These are phyloP conservation scores for Metschnikowia aberdeeniae DNA, from an alignment of 805 yeast genomes.

Conservation along the genomic window DNA sequence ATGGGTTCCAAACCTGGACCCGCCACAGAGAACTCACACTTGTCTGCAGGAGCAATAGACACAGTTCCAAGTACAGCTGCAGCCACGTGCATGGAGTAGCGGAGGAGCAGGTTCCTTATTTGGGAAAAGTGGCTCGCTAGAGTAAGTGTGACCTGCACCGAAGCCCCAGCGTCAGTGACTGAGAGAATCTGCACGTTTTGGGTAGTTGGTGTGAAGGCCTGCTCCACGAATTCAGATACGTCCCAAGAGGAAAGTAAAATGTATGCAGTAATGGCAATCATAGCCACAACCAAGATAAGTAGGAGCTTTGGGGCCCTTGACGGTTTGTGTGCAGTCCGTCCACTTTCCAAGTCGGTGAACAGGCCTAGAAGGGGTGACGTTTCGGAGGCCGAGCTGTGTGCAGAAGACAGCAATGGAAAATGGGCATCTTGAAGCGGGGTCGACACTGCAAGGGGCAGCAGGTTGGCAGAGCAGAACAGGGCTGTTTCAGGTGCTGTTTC, in stretches of 20 bases:
- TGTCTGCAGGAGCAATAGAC: slow-evolving; percentile 18
- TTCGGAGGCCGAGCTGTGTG: neutral
- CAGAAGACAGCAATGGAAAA: neutral
- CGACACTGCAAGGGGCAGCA: slow-evolving; percentile 4
- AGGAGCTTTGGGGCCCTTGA: neutral
- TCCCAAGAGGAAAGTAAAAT: neutral
- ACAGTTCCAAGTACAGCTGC: slow-evolving; percentile 24
- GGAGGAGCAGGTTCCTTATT: slow-evolving; percentile 21
- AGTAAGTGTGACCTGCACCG: slow-evolving; percentile 25
- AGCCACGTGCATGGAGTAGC: slow-evolving; percentile 18
- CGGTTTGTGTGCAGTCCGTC: neutral
- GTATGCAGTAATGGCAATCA: neutral
- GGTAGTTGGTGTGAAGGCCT: slow-evolving; percentile 22
- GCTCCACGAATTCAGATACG: slow-evolving; percentile 12
- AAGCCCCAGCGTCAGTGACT: slow-evolving; percentile 24
- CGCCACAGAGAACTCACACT: slow-evolving; percentile 20
- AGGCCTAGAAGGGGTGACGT: slow-evolving; percentile 5
- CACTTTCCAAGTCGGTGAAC: slow-evolving; percentile 5
- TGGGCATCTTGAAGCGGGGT: neutral
- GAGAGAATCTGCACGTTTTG: slow-evolving; percentile 22
- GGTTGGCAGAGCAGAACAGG: neutral
- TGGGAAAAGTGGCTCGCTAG: slow-evolving; percentile 26
- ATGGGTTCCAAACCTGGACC: slow-evolving; percentile 9
- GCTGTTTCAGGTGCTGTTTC: too few relatives aligned
- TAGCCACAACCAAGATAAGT: neutral